Evolutionary conservation across 495 filamentous ascomycete genomes (phyloP), one percentile per base, ranked within the genome.

Genomic region (Saxispiralis lemnorum): DNA sequence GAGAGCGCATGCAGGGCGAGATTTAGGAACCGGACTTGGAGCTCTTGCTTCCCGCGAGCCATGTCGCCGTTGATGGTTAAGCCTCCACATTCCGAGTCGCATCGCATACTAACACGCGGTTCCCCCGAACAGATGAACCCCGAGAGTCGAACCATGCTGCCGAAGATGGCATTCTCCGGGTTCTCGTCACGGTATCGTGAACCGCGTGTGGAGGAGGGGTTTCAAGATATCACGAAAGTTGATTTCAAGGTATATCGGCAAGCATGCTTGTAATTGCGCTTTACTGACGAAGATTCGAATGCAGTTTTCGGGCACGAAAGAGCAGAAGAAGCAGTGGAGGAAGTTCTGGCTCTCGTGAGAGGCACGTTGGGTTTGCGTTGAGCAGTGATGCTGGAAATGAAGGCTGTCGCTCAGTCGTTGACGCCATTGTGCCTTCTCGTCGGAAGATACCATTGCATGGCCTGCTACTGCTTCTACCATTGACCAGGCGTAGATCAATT

Each of bases 181-280:
- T 97, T 81, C 51, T 62, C 60, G 12, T 68, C 75, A 9, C 66
- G 80, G 39, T 86, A 79, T 59, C 72, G 72, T 49, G 71, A 78
- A 51, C 89, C 85, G 7, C 66, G 66, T n/a, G 49, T 71, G 7
- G 61, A 67, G 1, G 89, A 97, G 54, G 89, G 89, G 0, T 95
- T 94, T 57, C 67, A 79, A 39, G 83, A 93, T 52, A 70, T 97
- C 16, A 59, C 72, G 5, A 69, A 69, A 16, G 65, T 81, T 6
- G 70, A 79, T 13, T 93, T 93, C 54, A 63, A 67, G 47, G 72
- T 73, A 62, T 17, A 59, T 56, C 24, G 36, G 7, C 21, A 44
- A 13, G 18, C 28, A 24, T 4, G 5, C 24, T 9, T 28, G 24
- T 28, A 9, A 4, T 28, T 9, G 24, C 24, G 24, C n/a, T n/a